phyloP scores from a whole-genome alignment of 257 asterid species.

The Echium plantagineum region DNA sequence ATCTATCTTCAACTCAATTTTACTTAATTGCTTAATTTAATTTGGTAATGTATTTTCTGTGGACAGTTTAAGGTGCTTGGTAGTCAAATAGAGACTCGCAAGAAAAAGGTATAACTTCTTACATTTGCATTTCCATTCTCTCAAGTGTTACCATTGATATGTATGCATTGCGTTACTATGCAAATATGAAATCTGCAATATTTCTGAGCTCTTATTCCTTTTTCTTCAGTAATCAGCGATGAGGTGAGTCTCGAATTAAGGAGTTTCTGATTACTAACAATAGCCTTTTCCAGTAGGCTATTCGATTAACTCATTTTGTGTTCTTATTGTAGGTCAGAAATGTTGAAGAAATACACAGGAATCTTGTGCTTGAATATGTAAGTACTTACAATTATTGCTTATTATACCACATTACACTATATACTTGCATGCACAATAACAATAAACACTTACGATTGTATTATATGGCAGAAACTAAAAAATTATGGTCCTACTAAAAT shows the following conservation, averaged over 20 bases:
- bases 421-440: neutral
- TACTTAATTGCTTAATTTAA: neutral
- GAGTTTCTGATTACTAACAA: no score
- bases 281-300: no score
- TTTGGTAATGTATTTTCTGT: neutral
- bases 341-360: constrained; percentile 69
- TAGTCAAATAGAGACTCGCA: constrained; percentile 54
- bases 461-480: no score
- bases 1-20: no score
- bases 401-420: neutral
- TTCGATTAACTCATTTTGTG: no score
- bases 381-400: constrained; percentile 10
- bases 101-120: constrained; percentile 50
- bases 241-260: no score
- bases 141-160: no score
- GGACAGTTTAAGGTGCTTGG: constrained; percentile 51
- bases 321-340: constrained; percentile 44
- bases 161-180: no score
- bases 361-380: constrained; percentile 58
- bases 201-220: no score
- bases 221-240: no score
- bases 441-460: no score
- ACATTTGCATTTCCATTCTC: neutral
- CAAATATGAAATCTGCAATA: neutral
- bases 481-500: no score